Evolutionary conservation across 2,329 filamentous ascomycete species (phyloP), one percentile per base, ranked within the genome.

Genomic region (Chrysosporium queenslandicum): DNA sequence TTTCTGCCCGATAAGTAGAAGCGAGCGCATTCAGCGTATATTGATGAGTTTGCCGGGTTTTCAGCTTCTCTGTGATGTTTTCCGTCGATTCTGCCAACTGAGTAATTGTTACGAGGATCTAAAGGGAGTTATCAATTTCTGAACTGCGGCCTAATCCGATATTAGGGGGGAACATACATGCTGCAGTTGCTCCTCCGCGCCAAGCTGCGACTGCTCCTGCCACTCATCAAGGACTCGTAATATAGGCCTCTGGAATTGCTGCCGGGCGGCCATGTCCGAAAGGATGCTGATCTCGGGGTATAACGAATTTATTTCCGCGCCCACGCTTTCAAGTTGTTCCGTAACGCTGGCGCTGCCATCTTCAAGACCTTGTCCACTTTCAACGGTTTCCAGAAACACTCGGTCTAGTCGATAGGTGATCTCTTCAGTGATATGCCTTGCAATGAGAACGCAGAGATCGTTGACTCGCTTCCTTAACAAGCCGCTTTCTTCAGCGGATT

Each of bases 221-320:
- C 60, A 59, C 37, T 62, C 61, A 34, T 64, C 61, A 20, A 71
- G 63, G 45, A 65, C 66, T 2, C 60, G 62, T 21, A 68, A 55
- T 46, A 71, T 70, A 4, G 68, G 65, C 36, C 68, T 68, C 6
- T 65, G 64, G 58, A 71, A 72, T 50, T 68, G 64, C 42, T 74
- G 70, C 54, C 66, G 67, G 0, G 66, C 68, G 48, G 70, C 71
- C 56, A 71, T 66, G n/a, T 71, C 65, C 39, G 69, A 62, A 30
- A 71, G 56, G 3, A 70, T 58, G 21, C 64, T 65, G 40, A 71
- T 69, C 46, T 71, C 68, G 0, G 66, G 61, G 46, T 70, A 70
- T 1, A 71, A 55, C 16, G 68, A 67, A 29, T 64, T 66, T 11
- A 71, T 56, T 52, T 71, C 69, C 47, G 65, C 62, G 50, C 68